Evolutionary conservation across 2,329 filamentous ascomycete species (phyloP).

Genomic region (Tothia fuscella): DNA sequence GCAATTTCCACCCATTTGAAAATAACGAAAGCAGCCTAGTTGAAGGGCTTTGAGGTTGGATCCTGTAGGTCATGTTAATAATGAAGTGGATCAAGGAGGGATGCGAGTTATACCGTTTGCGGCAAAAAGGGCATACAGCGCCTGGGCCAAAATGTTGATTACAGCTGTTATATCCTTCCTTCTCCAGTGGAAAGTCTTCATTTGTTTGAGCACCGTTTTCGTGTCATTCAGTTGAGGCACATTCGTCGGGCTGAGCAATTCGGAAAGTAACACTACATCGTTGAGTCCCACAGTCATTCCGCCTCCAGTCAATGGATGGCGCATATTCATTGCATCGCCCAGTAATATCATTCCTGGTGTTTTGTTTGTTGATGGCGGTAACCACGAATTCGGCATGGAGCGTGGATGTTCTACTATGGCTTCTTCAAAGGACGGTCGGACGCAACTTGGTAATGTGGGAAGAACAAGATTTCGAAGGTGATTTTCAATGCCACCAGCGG

Average conservation of each 20-base stretch:
- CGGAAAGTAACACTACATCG: conserved; percentile 68
- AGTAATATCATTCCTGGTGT: conserved; percentile 66
- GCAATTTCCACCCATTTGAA: conserved; percentile 59
- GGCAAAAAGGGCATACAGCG: conserved; percentile 83
- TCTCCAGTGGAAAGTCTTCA: conserved; percentile 72
- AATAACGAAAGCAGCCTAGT: conserved; percentile 86
- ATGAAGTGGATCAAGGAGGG: neutral
- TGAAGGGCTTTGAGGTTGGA: conserved; percentile 67
- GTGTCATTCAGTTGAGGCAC: conserved; percentile 61
- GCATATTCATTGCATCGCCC: conserved; percentile 97
- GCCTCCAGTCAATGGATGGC: conserved; percentile 92
- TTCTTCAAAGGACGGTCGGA: conserved; percentile 60
- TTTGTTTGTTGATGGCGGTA: conserved; percentile 65
- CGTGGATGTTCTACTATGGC: conserved; percentile 71
- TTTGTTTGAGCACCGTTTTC: conserved; percentile 51
- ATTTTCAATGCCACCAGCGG: conserved; percentile 69
- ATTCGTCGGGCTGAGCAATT: conserved; percentile 56
- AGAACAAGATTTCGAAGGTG: conserved; percentile 73
- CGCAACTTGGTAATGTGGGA: conserved; percentile 58
- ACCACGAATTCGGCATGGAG: conserved; percentile 92
- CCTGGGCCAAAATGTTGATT: conserved; percentile 96
- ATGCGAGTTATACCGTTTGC: conserved; percentile 46
- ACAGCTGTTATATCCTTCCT: conserved; percentile 73
- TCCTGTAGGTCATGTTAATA: conserved; percentile 31
- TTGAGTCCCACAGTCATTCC: conserved; percentile 98